These are phyloP conservation scores for Pseudocercospora cruenta DNA, from an alignment of 2,329 filamentous ascomycete genomes.

Conservation along the genomic window DNA sequence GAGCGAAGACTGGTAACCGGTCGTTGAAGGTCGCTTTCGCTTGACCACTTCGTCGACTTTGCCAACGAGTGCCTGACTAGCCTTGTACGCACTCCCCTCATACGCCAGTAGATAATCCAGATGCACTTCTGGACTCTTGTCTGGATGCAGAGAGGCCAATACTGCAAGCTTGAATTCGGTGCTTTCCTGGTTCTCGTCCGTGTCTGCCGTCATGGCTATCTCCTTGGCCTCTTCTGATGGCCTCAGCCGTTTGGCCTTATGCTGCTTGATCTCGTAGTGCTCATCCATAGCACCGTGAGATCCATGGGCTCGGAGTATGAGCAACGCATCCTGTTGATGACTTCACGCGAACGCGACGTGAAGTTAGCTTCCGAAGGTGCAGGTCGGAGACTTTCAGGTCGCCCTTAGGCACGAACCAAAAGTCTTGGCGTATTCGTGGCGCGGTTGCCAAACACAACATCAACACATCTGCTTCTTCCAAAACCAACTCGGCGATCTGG, in stretches of 20 bases:
- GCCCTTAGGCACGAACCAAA: neutral
- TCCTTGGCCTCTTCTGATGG: constrained; percentile 12
- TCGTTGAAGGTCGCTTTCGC: constrained; percentile 37
- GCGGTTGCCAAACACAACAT: neutral
- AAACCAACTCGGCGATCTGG: neutral
- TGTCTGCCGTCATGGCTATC: constrained; percentile 7
- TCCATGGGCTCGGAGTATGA: neutral
- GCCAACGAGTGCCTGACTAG: constrained; percentile 59
- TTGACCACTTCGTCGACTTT: constrained; percentile 31
- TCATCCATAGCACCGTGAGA: constrained; percentile 16
- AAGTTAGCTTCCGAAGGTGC: neutral
- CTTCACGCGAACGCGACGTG: neutral
- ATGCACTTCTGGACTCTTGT: constrained; percentile 65
- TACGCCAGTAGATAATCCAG: constrained; percentile 79
- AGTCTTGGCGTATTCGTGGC: neutral
- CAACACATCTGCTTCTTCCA: neutral
- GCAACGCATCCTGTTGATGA: neutral
- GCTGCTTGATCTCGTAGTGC: constrained; percentile 5
- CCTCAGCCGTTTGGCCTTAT: constrained; percentile 28
- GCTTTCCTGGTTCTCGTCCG: constrained; percentile 66
- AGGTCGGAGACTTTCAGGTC: neutral
- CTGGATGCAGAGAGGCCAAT: constrained; percentile 74
- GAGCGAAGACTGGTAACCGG: constrained; percentile 51
- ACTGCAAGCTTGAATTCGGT: constrained; percentile 90
- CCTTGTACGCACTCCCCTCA: constrained; percentile 73